A percentile compares a stretch with the other conserved stretches of the same genome.
Conservation (phyloP, 768 basidiomycete genomes). For the Cystofilobasidium capitatum region DNA sequence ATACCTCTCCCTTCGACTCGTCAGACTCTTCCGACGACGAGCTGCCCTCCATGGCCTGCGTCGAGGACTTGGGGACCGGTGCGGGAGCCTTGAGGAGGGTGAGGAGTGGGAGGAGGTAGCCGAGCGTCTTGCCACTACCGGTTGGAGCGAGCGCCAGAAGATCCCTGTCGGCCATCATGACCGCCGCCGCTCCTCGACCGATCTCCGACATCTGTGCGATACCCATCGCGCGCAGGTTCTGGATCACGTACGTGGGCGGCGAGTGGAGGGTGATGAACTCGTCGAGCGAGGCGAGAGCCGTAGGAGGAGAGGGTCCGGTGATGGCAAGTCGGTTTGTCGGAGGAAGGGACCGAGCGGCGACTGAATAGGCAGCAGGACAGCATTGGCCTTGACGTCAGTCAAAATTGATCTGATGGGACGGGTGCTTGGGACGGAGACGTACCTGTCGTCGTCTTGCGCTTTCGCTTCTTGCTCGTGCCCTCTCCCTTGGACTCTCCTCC, state of each 20-base stretch:
- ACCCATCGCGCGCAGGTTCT: constrained; percentile 54
- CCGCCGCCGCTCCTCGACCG: constrained; percentile 68
- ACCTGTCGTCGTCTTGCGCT: constrained; percentile 3
- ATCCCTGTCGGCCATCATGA: constrained; percentile 60
- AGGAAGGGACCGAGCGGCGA: constrained; percentile 40
- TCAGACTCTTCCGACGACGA: not conserved
- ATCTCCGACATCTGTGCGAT: constrained; percentile 67
- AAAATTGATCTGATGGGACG: not conserved
- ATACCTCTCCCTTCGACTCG: constrained; percentile 31
- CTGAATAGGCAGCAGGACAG: not conserved
- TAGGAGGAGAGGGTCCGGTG: constrained; percentile 64
- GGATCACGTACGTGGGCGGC: constrained; percentile 52
- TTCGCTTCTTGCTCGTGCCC: constrained; percentile 30
- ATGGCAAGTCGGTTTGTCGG: constrained; percentile 53
- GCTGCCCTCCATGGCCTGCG: not conserved
- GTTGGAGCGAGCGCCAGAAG: not conserved
- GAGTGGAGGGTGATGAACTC: constrained; percentile 52
- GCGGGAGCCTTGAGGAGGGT: constrained; percentile 36
- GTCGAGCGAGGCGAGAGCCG: constrained; percentile 51
- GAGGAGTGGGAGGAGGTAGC: constrained; percentile 60
- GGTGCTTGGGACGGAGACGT: constrained; percentile 15
- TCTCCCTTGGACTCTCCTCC: constrained; percentile 38
- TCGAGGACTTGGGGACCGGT: constrained; percentile 30
- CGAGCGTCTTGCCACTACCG: not conserved
- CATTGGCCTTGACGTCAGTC: not conserved